A percentile compares a stretch with the other conserved stretches of the same genome.
phyloP scores from a whole-genome alignment of 441 rosid species.

The Gossypium gossypioides region DNA sequence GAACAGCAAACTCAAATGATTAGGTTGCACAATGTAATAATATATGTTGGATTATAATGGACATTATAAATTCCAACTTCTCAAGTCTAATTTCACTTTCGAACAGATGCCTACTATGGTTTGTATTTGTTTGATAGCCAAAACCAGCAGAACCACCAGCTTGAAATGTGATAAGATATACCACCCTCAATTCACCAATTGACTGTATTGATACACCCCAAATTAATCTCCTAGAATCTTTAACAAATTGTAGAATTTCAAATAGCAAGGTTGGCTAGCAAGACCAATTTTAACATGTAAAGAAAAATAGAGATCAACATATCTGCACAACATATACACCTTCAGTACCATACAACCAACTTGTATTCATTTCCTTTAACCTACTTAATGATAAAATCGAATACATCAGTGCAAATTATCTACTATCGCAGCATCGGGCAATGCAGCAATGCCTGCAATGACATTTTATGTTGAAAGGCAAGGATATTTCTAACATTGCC shows the following conservation, averaged over 20 bases:
- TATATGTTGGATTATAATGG: neutral
- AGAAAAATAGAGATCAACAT: neutral
- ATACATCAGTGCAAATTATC: neutral
- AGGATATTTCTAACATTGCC: neutral
- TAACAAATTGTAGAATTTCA: neutral
- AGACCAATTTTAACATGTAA: neutral
- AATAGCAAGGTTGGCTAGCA: neutral
- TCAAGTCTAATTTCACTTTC: neutral
- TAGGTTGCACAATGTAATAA: neutral
- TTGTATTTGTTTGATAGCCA: neutral
- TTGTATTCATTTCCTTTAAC: neutral
- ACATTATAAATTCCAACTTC: neutral
- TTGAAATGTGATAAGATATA: slow-evolving; percentile 4
- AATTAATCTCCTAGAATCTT: neutral
- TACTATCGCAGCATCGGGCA: neutral
- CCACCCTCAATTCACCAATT: neutral
- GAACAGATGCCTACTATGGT: neutral
- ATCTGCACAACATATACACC: neutral
- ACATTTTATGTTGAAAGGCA: neutral
- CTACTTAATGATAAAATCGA: neutral
- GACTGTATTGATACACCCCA: neutral
- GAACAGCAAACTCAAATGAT: neutral
- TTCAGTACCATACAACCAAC: neutral
- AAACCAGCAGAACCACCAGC: neutral
- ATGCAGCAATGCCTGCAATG: neutral